Evolutionary conservation across 805 yeast genomes (phyloP).

Genomic region (Maudiozyma turicensis): DNA sequence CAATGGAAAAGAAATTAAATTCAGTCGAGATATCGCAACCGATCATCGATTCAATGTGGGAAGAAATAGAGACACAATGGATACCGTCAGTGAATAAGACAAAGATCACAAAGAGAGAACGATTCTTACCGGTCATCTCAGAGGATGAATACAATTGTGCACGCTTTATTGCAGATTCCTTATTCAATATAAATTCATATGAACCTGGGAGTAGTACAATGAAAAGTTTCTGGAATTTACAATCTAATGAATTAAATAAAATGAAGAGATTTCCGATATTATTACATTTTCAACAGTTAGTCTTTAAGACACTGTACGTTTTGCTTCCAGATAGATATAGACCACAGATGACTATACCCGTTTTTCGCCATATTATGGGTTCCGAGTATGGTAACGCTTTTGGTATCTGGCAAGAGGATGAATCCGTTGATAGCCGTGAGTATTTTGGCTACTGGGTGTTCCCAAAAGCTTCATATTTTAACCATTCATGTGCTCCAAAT

Average conservation of each 20-base stretch:
- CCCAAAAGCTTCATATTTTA: constrained; percentile 58
- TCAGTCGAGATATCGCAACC: constrained; percentile 4
- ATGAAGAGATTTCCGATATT: constrained; percentile 33
- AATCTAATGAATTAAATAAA: constrained; percentile 43
- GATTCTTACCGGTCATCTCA: constrained; percentile 36
- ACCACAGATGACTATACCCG: constrained; percentile 30
- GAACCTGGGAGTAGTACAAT: constrained; percentile 9
- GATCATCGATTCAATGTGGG: constrained; percentile 10
- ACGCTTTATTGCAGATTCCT: constrained; percentile 36
- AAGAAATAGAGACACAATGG: constrained; percentile 32
- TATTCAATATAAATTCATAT: constrained; percentile 26
- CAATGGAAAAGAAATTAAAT: neutral
- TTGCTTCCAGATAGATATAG: constrained; percentile 31
- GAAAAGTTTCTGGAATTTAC: constrained; percentile 33
- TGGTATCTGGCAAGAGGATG: constrained; percentile 51
- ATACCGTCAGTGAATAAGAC: constrained; percentile 22
- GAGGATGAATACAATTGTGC: constrained; percentile 45
- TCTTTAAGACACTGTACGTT: constrained; percentile 39
- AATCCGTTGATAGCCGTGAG: constrained; percentile 37
- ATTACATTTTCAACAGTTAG: constrained; percentile 36
- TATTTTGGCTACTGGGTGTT: constrained; percentile 51
- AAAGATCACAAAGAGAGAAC: constrained; percentile 29
- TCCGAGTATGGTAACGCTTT: constrained; percentile 58
- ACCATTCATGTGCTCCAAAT: constrained; percentile 58
- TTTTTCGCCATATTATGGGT: constrained; percentile 42